Evolutionary conservation across 495 filamentous ascomycete genomes (phyloP).

Genomic region (Penicilliopsis zonata): DNA sequence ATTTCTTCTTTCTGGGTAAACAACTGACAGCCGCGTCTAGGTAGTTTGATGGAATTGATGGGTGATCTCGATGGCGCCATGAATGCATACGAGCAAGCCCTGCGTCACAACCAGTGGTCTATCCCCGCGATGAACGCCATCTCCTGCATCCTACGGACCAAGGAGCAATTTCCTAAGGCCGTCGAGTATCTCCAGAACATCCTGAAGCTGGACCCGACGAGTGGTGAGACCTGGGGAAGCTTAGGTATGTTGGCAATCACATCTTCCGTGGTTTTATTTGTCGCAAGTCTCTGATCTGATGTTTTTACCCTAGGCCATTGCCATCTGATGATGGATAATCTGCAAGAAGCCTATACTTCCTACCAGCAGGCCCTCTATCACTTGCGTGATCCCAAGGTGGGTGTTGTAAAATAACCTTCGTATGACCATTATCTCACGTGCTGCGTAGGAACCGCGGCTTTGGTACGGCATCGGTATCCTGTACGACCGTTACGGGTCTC

Average conservation of each 20-base stretch:
- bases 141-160: slow-evolving; percentile 76
- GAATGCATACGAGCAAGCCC: slow-evolving; percentile 76
- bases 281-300: slow-evolving; percentile 3
- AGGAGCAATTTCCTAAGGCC: slow-evolving; percentile 87
- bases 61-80: slow-evolving; percentile 81
- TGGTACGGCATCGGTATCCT: slow-evolving; percentile 99
- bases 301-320: slow-evolving; percentile 57
- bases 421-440: neutral
- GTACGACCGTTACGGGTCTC: slow-evolving; percentile 92
- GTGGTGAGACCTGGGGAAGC: slow-evolving; percentile 95
- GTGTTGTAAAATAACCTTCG: slow-evolving; percentile 10
- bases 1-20: neutral
- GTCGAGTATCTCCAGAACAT: slow-evolving; percentile 89
- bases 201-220: slow-evolving; percentile 74
- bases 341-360: slow-evolving; percentile 95
- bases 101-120: slow-evolving; percentile 80
- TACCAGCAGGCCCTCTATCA: slow-evolving; percentile 95
- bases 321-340: slow-evolving; percentile 97
- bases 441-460: slow-evolving; percentile 74
- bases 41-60: slow-evolving; percentile 75
- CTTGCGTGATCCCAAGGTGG: slow-evolving; percentile 85
- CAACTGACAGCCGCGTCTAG: slow-evolving; percentile 29
- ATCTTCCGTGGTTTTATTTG: neutral
- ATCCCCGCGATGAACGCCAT: slow-evolving; percentile 91
- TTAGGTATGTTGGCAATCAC: slow-evolving; percentile 40